These are phyloP conservation scores for Tieghemostelium lacteum DNA, from an alignment of 78 protist species.

Conservation along the genomic window DNA sequence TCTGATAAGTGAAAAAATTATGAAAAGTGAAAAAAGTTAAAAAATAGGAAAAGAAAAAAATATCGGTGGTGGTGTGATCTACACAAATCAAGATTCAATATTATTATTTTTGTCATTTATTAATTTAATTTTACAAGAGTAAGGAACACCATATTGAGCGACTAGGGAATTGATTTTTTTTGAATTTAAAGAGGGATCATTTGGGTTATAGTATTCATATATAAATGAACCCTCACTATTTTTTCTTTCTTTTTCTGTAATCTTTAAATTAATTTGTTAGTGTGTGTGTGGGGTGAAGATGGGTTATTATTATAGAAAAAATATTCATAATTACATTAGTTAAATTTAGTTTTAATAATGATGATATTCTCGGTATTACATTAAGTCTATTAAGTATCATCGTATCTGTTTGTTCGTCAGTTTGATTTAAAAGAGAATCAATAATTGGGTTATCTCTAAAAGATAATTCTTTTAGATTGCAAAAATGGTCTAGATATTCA, in stretches of 20 bases:
- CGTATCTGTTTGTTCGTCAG: background rate
- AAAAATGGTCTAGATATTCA: conserved; percentile 8
- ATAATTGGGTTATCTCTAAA: conserved; percentile 57
- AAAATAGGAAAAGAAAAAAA: background rate
- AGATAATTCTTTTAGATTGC: conserved; percentile 18
- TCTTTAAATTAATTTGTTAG: background rate
- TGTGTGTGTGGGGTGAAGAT: background rate
- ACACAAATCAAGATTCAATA: too few relatives aligned
- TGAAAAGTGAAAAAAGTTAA: background rate
- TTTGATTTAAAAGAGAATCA: background rate
- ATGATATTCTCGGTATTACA: conserved; percentile 40
- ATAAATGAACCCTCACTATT: conserved; percentile 39
- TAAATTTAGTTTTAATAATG: conserved; percentile 33
- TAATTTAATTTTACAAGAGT: background rate
- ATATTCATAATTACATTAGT: conserved; percentile 10
- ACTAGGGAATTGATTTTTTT: background rate
- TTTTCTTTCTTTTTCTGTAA: conserved; percentile 34
- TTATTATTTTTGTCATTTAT: too few relatives aligned
- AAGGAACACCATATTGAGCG: conserved; percentile 13
- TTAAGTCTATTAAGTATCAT: conserved; percentile 24
- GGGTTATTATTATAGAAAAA: background rate
- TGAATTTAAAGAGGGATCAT: background rate
- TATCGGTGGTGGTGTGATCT: background rate
- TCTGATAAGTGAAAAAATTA: background rate
- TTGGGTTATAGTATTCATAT: conserved; percentile 23